phyloP scores from a whole-genome alignment of 2,329 filamentous ascomycete species.

The Fusarium tuaranense region DNA sequence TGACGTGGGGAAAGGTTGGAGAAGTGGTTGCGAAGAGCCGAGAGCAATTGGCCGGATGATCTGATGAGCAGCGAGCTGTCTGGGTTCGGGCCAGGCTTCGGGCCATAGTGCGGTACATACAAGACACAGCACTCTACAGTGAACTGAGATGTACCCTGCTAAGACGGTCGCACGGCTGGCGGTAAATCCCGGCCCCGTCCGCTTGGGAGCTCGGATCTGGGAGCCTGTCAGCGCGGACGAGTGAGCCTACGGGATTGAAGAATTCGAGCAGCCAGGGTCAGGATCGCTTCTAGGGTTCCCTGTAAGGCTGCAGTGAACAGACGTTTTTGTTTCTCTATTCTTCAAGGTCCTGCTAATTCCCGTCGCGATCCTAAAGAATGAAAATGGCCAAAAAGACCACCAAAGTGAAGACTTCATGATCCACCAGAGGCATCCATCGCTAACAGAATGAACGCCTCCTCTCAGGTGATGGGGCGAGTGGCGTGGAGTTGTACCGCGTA shows the following conservation, averaged over 20 bases:
- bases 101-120: slow-evolving; percentile 30
- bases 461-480: slow-evolving; percentile 6
- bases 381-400: not conserved
- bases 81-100: slow-evolving; percentile 17
- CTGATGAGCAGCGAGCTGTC: slow-evolving; percentile 36
- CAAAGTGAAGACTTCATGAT: not conserved
- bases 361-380: not conserved
- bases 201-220: slow-evolving; percentile 35
- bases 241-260: slow-evolving; percentile 30
- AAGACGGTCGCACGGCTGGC: slow-evolving; percentile 22
- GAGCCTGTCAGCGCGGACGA: slow-evolving; percentile 2
- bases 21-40: slow-evolving; percentile 22
- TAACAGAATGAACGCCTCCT: not conserved
- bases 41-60: slow-evolving; percentile 40
- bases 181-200: slow-evolving; percentile 42
- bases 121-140: fast-evolving
- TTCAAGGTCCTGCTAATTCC: not conserved
- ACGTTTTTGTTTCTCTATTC: not conserved
- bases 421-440: not conserved
- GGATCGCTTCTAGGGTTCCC: slow-evolving; percentile 22
- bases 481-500: not conserved
- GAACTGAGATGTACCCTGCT: slow-evolving; percentile 18
- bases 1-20: slow-evolving; percentile 41
- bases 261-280: slow-evolving; percentile 23
- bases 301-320: slow-evolving; percentile 11